Base-by-base conservation (phyloP, 345 rosid species). In the Cardamine resedifolia region DNA sequence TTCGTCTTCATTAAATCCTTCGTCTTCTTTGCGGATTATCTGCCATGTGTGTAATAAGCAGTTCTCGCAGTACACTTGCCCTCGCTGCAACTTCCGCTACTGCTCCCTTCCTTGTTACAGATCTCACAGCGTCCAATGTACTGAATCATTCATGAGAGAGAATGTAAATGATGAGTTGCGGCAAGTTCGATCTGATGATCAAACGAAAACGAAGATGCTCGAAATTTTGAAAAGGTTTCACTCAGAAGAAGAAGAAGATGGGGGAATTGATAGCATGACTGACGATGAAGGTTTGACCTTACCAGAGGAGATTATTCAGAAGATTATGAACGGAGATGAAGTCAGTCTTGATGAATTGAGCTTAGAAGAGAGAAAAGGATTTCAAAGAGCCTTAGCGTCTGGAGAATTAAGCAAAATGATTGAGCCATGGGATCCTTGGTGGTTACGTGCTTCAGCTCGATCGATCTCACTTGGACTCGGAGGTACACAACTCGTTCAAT, bases 341-440 rank as follows among this genome's bases (percentile, higher is more conserved):
- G 70, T 90, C 23, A 79, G 71, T 78, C 71, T 87, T 33, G 85
- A 95, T 55, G 96, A 95, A 72, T 77, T 95, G 38, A 83, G 90
- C 68, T 71, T 68, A 55, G 90, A 90, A 69, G 98, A 85, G 84
- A 87, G 80, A 84, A 95, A 85, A 80, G 81, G 70, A 45, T 91
- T 95, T 66, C 90, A 78, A 75, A 88, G 93, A 82, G 94, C 98
- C 0, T 63, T 95, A 75, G 94, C 86, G 59, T 91, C 92, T 52
- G 98, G 99, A 19, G 96, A 90, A 80, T 78, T 95, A 71, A 86
- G 99, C 73, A 95, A 79, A 81, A 78, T 90, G 89, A 90, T 91
- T 38, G 76, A 88, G 70, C 96, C 96, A 10, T 91, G 99, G 99
- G 93, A 87, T 27, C 99, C 99, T 43, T 95, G 99, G 98, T 95